Base-by-base conservation (phyloP, 495 filamentous ascomycete species). In the Aspergillus coremiiformis region DNA sequence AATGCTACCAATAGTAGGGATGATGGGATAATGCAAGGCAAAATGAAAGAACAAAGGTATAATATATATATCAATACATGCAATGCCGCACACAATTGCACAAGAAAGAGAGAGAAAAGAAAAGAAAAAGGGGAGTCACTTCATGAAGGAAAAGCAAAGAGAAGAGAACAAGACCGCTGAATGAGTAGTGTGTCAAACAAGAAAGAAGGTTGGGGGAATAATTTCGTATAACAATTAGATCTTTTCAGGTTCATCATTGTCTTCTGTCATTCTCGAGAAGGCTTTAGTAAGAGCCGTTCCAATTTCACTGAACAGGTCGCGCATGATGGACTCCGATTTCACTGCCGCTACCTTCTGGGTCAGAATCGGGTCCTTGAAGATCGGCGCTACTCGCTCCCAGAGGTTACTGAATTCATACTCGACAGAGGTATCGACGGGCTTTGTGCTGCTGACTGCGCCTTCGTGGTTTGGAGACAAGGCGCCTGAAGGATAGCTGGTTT, bases 281-380 rank as follows among this genome's bases (percentile, higher is more conserved):
- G 58, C 59, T 45, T 47, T 49, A 7, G 51, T 49, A 35, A 59
- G 46, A 0, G 58, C 52, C 24, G 50, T 33, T 29, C 55, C 58
- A 8, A 61, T 49, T 44, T 61, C 58, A 17, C 55, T 52, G 19
- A 61, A 57, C 1, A 61, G 49, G n/a, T 61, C 55, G n/a, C 54
- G 52, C 49, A 61, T 53, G 41, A 61, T 57, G 1, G 52, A 51
- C 21, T 61, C 58, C 2, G 52, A 55, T 20, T 55, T 55, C 26
- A 45, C 39, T 8, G 53, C 47, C 11, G 32, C 35, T 1, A 27
- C n/a, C 4, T 24, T 44, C n/a, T 46, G 48, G 45, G 46, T 55
- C 12, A 51, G 22, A 6, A 44, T 53, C 15, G 44, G 53, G 20
- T 51, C 51, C 41, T 46, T 47, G 29, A 58, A 53, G 3, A 54